Evolutionary conservation across 805 yeast species (phyloP), one percentile per base, ranked within the genome.

Genomic region (Sugiyamaella qingdaonensis): DNA sequence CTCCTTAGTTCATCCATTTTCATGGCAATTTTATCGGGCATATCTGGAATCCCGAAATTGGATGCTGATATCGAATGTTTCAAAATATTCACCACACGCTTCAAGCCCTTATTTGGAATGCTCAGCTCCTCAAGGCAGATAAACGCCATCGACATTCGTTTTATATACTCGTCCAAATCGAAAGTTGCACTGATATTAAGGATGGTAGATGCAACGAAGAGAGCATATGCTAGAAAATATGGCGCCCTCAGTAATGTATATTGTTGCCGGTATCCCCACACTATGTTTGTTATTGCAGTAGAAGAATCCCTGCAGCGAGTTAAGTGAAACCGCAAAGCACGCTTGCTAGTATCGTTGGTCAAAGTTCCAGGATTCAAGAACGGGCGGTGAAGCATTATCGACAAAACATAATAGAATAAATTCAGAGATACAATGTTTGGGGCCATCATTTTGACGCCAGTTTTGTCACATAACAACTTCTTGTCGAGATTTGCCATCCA

Each of bases 211-310:
- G 51, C 48, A 10, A 48, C 51, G 35, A 29, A 48, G 10, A 39
- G 46, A 7, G 51, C 51, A 27, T 48, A 48, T 13, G 51, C 51
- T n/a, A 48, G 48, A 39, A 48, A 48, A 27, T 48, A 48, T 4
- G 51, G 51, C 18, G 51, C 51, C 21, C 51, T 13, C 34, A 48
- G 13, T 16, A 48, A 19, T 13, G 43, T 29, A 31, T 29, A 48
- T 14, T 36, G 48, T 13, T 39, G 24, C 35, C 47, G 11, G 36
- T 48, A 48, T 36, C 48, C 51, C 46, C 51, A 36, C n/a, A 48
- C 24, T 4, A 48, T 48, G 35, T 48, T 29, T 11, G 47, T 48
- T 36, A 48, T 48, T 24, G 47, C 16, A 10, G 32, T 14, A 16
- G 51, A 39, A 2, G 51, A 39, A 13, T 37, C 51, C 13, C 32